Evolutionary conservation across 2,329 filamentous ascomycete species (phyloP), one percentile per base, ranked within the genome.

Genomic region (Monascus ruber): DNA sequence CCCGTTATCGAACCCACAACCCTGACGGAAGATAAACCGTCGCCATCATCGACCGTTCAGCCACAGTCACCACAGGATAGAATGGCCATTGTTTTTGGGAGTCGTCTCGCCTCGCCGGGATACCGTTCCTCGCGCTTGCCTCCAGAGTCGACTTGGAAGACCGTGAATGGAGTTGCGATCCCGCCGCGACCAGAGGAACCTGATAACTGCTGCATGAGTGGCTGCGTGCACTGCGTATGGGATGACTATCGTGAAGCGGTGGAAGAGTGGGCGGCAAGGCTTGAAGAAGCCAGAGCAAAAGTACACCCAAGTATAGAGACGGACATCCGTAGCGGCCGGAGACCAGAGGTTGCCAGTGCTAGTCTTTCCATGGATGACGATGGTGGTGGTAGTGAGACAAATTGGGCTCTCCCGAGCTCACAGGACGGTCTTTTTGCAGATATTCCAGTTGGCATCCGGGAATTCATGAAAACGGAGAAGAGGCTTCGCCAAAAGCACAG

Each of bases 171-270:
- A 3, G 74, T 96, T 1, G 64, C 77, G 11, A 82, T 96, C 4
- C 91, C 91, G 2, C 88, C 87, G 0, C 76, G 76, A 35, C 91
- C 91, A 1, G 73, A 78, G 35, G 89, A 98, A 63, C 91, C 91
- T 3, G 91, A 96, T 54, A 95, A 98, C 58, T 98, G 91, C 72
- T 98, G 91, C 65, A 98, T 98, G 91, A 91, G 85, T 55, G 91
- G 91, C 3, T 98, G 91, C 59, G 89, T 94, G 36, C 88, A 96
- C 60, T 98, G 91, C 61, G 91, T 96, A 2, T 96, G 88, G 88
- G 88, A 95, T 52, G 71, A 78, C 38, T 96, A 81, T 62, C 75
- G 88, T 6, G 89, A 98, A 49, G 91, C 96, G 38, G 73, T 96
- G 64, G 88, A 96, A 60, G 83, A 85, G 42, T 96, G 87, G 85